phyloP scores from a whole-genome alignment of 1,139 yeast genomes.

The Scheffersomyces lignicola region DNA sequence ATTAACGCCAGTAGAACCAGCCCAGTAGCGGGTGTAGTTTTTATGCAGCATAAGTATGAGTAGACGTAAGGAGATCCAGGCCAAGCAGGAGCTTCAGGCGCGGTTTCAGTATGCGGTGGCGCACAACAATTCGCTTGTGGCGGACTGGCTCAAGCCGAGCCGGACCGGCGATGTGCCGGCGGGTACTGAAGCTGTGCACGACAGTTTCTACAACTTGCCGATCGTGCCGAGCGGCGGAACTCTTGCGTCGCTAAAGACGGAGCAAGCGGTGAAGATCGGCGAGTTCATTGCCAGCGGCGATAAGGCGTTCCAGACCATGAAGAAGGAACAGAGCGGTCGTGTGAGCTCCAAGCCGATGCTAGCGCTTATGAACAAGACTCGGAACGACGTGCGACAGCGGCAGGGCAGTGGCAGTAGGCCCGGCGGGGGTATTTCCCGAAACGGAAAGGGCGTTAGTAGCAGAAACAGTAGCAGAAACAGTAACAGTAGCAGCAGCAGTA shows the following conservation, averaged over 20 bases:
- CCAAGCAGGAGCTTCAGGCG: conserved; percentile 51
- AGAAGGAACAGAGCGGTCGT: conserved; percentile 1
- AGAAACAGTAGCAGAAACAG: conserved; percentile 9
- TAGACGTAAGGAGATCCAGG: conserved; percentile 44
- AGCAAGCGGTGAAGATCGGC: not conserved
- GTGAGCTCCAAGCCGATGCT: conserved; percentile 35
- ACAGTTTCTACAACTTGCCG: conserved; percentile 27
- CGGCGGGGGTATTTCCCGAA: no score
- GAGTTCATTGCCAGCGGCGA: conserved; percentile 1
- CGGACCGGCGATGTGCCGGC: not conserved
- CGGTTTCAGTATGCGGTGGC: conserved; percentile 45
- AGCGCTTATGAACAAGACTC: conserved; percentile 47
- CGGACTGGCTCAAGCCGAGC: conserved; percentile 41
- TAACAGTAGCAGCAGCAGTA: conserved; percentile 1
- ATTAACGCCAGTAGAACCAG: no score
- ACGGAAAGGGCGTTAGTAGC: no score
- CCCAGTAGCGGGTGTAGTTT: no score
- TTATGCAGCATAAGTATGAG: no score
- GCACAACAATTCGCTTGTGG: conserved; percentile 34
- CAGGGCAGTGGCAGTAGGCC: no score
- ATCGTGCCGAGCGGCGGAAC: conserved; percentile 46
- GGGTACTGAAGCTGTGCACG: not conserved
- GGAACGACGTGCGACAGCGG: conserved; percentile 32
- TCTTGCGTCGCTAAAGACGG: conserved; percentile 6
- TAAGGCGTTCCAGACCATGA: not conserved